A percentile compares a stretch with the other conserved stretches of the same genome.
These are phyloP conservation scores for Geotrichum macrosporum DNA, from an alignment of 1,139 yeast species.

Conservation along the genomic window DNA sequence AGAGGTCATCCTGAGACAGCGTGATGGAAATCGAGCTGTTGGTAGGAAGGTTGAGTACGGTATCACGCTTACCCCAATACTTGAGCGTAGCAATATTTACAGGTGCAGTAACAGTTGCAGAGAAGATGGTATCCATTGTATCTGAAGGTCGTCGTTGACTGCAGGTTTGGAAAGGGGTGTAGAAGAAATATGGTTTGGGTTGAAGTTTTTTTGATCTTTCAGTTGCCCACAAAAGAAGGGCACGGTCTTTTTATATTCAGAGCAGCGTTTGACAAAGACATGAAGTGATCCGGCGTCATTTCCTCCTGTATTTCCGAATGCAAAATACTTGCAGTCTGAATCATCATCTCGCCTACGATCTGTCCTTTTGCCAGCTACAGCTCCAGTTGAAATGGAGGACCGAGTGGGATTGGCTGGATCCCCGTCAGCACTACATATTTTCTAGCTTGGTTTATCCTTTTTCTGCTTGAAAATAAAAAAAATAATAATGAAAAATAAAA, in stretches of 20 bases:
- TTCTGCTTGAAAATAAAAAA: too few relatives aligned
- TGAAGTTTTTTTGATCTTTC: not conserved
- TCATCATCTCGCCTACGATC: too few relatives aligned
- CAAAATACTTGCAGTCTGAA: too few relatives aligned
- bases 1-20: constrained; percentile 78
- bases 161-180: not conserved
- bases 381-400: not conserved
- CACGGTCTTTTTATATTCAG: not conserved
- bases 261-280: too few relatives aligned
- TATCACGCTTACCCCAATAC: constrained; percentile 98
- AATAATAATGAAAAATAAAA: too few relatives aligned
- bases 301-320: too few relatives aligned
- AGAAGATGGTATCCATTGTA: constrained; percentile 39
- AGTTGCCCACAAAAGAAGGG: too few relatives aligned
- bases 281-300: too few relatives aligned
- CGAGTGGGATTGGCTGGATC: not conserved
- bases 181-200: too few relatives aligned
- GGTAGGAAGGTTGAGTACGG: constrained; percentile 81
- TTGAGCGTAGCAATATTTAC: constrained; percentile 95
- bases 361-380: not conserved
- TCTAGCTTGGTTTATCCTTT: not conserved
- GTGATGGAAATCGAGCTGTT: constrained; percentile 95
- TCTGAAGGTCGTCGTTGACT: not conserved
- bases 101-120: constrained; percentile 91
- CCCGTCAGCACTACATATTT: not conserved